Evolutionary conservation across 2,329 filamentous ascomycete genomes (phyloP), one percentile per base, ranked within the genome.

Genomic region (Cytospora leucostoma): DNA sequence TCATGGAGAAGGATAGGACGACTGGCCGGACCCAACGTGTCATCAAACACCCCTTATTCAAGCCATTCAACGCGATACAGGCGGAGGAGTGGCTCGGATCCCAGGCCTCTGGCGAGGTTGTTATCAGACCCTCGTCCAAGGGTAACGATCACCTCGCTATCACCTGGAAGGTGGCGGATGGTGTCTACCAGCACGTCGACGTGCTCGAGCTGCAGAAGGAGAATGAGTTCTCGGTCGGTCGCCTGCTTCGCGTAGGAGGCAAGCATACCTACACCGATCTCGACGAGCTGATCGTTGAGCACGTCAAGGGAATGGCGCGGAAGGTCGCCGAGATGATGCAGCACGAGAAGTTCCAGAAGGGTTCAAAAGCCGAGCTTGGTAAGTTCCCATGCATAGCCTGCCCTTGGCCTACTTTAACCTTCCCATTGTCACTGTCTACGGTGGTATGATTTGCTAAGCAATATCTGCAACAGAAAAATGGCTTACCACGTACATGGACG

Each of bases 251-350:
- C 67, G 91, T 99, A 60, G 90, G 88, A 38, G 91, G 91, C 70
- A 94, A 93, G 75, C 93, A 93, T 77, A 94, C 87, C 8, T 99
- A 99, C 79, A 92, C 88, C 65, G 95, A 99, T 88, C 82, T 99
- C 66, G 95, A 99, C 77, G 95, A 99, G 75, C 78, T 99, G 79
- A 98, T 99, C 69, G 93, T 96, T 73, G 91, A 95, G 72, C 95
- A 99, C 74, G 92, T 99, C 73, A 95, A 97, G 79, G 92, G 93
- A 59, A 99, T 98, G 95, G 91, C 93, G 19, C 91, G 90, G 77
- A 99, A 99, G 82, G 94, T 98, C 58, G 92, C 96, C 68, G 94
- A 99, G 80, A 88, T 99, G 81, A 95, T 92, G 83, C 86, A 89
- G 68, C 89, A 97, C 75, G 94, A 98, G 74, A 97, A 97, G 77